These are phyloP conservation scores for Scutellaria galericulata DNA, from an alignment of 257 asterid species.

Conservation along the genomic window DNA sequence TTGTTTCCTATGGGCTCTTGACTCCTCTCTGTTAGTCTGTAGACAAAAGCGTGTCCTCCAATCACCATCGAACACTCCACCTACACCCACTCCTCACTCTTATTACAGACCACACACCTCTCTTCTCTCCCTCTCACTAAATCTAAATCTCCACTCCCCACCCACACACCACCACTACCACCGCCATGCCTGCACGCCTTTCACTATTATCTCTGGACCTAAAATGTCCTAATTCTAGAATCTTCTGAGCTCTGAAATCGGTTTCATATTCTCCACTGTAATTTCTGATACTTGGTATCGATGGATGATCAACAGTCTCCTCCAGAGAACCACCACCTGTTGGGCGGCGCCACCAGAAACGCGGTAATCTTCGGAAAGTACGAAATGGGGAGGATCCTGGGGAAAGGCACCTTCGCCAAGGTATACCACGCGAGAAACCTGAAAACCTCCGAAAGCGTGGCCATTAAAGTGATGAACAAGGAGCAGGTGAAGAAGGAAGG, in stretches of 20 bases:
- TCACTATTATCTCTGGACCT: not conserved
- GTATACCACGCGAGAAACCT: constrained; percentile 69
- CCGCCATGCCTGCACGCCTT: not conserved
- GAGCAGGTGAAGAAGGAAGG: constrained; percentile 62
- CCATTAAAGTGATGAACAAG: constrained; percentile 74
- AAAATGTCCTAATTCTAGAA: constrained; percentile 3
- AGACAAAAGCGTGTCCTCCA: constrained; percentile 26
- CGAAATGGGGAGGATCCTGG: constrained; percentile 78
- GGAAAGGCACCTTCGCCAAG: constrained; percentile 85
- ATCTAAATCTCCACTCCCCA: not conserved
- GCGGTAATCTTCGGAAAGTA: constrained; percentile 63
- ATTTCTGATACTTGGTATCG: not conserved
- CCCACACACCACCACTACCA: not conserved
- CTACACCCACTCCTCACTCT: not conserved
- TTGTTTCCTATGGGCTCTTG: constrained; percentile 20
- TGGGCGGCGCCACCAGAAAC: constrained; percentile 28
- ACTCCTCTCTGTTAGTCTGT: too few species aligned
- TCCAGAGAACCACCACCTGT: not conserved
- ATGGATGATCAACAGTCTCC: constrained; percentile 35
- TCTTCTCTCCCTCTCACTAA: not conserved
- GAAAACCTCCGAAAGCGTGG: constrained; percentile 63
- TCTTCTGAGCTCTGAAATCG: not conserved
- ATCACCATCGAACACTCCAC: constrained; percentile 22
- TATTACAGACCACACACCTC: not conserved
- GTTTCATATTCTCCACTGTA: not conserved